Conservation (phyloP, 2,329 filamentous ascomycete genomes). For the Cryoendolithus antarcticus region DNA sequence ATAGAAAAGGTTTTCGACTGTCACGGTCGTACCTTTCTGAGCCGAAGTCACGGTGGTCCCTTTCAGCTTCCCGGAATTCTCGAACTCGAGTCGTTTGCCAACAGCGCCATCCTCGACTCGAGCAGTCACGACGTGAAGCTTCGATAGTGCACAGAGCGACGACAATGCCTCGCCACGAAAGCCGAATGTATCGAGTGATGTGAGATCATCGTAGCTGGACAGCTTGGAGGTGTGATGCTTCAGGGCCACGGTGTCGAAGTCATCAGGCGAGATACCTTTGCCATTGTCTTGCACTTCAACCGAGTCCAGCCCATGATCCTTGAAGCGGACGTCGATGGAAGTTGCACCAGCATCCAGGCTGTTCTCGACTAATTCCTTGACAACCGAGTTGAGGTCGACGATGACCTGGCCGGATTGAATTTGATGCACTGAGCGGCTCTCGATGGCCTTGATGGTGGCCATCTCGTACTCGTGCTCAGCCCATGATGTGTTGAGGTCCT, state of each 20-base stretch:
- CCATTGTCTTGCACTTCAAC: slow-evolving; percentile 99
- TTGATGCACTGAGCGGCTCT: slow-evolving; percentile 82
- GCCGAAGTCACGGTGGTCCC: slow-evolving; percentile 64
- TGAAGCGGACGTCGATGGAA: slow-evolving; percentile 87
- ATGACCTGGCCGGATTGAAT: slow-evolving; percentile 99
- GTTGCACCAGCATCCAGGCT: slow-evolving; percentile 86
- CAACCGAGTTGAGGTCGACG: slow-evolving; percentile 88
- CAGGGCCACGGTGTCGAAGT: slow-evolving; percentile 75
- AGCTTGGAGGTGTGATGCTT: slow-evolving; percentile 98
- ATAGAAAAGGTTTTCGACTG: slow-evolving; percentile 72
- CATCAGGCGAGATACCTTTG: slow-evolving; percentile 68
- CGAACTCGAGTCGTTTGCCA: slow-evolving; percentile 75
- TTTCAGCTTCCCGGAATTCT: slow-evolving; percentile 68
- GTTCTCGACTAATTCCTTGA: slow-evolving; percentile 94
- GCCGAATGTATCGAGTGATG: slow-evolving; percentile 78
- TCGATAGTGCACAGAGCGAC: slow-evolving; percentile 82
- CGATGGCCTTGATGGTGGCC: slow-evolving; percentile 91
- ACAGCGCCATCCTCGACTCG: slow-evolving; percentile 68
- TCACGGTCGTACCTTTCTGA: slow-evolving; percentile 76
- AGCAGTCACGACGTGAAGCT: slow-evolving; percentile 72
- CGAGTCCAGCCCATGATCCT: slow-evolving; percentile 81
- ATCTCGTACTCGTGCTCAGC: slow-evolving; percentile 34
- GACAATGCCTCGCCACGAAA: slow-evolving; percentile 94
- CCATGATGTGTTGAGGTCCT: slow-evolving; percentile 1
- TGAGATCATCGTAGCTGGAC: slow-evolving; percentile 74